Evolutionary conservation across 805 yeast genomes (phyloP), one percentile per base, ranked within the genome.

Genomic region (Saccharomycopsis selenospora): DNA sequence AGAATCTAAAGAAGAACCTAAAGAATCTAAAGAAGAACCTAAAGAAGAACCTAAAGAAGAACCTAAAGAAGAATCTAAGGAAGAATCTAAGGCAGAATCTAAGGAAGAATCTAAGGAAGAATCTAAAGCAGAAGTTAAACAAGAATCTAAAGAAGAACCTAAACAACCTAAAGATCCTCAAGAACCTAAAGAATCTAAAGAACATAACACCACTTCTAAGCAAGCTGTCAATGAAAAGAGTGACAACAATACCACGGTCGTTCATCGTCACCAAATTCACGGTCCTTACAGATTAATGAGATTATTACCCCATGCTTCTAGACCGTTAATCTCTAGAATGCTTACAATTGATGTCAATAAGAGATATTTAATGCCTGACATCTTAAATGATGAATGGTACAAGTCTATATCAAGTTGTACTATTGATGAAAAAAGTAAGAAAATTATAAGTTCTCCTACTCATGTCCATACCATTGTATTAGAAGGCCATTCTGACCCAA

Each of bases 221-320:
- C 30, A 44, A 25, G 25, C 46, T 43, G 4, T 23, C 48, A 41
- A 40, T 43, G 49, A 46, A n/a, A 49, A 25, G 36, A 43, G 18
- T 20, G 18, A 11, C 49, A 47, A 45, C 52, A 51, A 44, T 44
- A 50, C n/a, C n/a, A 28, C 33, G 33, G 33, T 28, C n/a, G 33
- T 28, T 23, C 45, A 24, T 20, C 40, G 20, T 18, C 55, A 47
- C 27, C 55, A 47, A 3, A 25, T 46, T 8, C 45, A 84, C 58
- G 95, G 95, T 4, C 91, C 93, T 8, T 85, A 85, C 65, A 71
- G 95, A 61, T 67, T 85, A 55, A 77, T 85, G 82, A 76, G 95
- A 65, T 67, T 85, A 45, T 66, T 85, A 30, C 95, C 95, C 3
- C 95, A 85, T 62, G 89, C 91, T 5, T 70, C 93, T 13, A 74